Evolutionary conservation across 805 yeast genomes (phyloP), one percentile per base, ranked within the genome.

Genomic region (Candida nanaspora): DNA sequence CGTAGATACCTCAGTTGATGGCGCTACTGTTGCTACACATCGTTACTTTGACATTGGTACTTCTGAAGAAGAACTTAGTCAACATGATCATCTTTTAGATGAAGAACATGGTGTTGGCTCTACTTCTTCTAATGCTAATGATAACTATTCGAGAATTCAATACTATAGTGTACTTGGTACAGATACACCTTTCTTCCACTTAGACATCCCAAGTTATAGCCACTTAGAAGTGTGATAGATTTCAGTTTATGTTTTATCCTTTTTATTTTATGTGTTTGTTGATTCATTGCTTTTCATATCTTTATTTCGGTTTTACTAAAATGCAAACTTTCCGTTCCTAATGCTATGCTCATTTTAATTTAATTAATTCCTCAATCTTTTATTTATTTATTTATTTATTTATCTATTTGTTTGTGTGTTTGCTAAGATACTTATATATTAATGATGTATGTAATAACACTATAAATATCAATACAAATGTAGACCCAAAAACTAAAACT

Each of bases 171-270:
- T 83, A 2, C 66, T 73, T 15, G 72, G 74, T 35, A 84, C 91
- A 2, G 68, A 74, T 49, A 76, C 84, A 32, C 89, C 89, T 23
- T 82, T 74, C 57, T 82, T 86, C 73, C 94, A 85, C 59, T 64
- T 84, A 46, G 89, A 85, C 33, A 76, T 85, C 51, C 94, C 94
- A 16, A 65, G 73, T 31, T 76, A 73, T 49, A 46, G 49, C 15
- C 41, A 55, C 33, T 42, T 50, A 21, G 56, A 49, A 6, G 25
- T 15, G 13, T 6, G 9, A 22, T 15, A 8, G n/a, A 8, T 31
- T 31, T n/a, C 10, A 31, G 7, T 31, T 18, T 18, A 16, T 31
- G 6, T 18, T 19, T 13, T 31, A 10, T 16, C 16, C 6, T 19
- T 16, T 8, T 23, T 23, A 8, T 23, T 7, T 11, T 23, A 23